Evolutionary conservation across 2,329 filamentous ascomycete genomes (phyloP).

Genomic region (Aspergillus sp.): DNA sequence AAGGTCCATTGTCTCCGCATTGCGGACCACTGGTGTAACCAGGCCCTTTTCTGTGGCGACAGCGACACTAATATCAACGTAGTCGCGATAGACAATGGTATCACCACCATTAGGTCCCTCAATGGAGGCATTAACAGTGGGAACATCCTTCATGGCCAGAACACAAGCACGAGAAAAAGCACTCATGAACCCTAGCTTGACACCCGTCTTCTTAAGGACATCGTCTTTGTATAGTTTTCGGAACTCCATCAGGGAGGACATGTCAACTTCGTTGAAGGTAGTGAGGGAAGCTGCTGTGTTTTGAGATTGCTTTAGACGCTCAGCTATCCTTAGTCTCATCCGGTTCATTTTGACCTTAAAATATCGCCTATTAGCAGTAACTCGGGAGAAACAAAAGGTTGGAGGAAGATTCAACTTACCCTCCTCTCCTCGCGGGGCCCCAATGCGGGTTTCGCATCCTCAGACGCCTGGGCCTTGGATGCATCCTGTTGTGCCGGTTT

Average conservation of each 20-base stretch:
- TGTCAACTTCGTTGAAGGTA: slow-evolving; percentile 99
- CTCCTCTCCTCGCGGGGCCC: slow-evolving; percentile 84
- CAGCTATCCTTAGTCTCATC: slow-evolving; percentile 95
- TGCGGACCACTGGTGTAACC: slow-evolving; percentile 93
- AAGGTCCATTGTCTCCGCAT: slow-evolving; percentile 84
- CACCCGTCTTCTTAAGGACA: slow-evolving; percentile 88
- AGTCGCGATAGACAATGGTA: slow-evolving; percentile 97
- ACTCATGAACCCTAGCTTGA: slow-evolving; percentile 99
- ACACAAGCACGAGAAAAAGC: slow-evolving; percentile 89
- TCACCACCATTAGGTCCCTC: slow-evolving; percentile 93
- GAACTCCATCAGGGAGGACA: slow-evolving; percentile 97
- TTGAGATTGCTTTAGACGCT: slow-evolving; percentile 98
- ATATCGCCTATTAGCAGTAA: slow-evolving; percentile 7
- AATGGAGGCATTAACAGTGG: slow-evolving; percentile 92
- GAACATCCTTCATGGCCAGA: slow-evolving; percentile 92
- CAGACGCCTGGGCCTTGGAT: slow-evolving; percentile 20
- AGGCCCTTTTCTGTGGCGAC: slow-evolving; percentile 97
- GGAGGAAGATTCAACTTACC: slow-evolving; percentile 54
- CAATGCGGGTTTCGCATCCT: slow-evolving; percentile 41
- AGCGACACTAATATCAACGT: slow-evolving; percentile 95
- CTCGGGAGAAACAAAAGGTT: neutral
- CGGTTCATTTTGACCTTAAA: slow-evolving; percentile 97
- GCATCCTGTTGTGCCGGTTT: slow-evolving; percentile 22
- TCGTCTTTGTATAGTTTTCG: slow-evolving; percentile 97
- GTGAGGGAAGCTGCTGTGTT: slow-evolving; percentile 97